Evolutionary conservation across 179 eudicot genomes (phyloP), one percentile per base, ranked within the genome.

Genomic region (Silene noctiflora): DNA sequence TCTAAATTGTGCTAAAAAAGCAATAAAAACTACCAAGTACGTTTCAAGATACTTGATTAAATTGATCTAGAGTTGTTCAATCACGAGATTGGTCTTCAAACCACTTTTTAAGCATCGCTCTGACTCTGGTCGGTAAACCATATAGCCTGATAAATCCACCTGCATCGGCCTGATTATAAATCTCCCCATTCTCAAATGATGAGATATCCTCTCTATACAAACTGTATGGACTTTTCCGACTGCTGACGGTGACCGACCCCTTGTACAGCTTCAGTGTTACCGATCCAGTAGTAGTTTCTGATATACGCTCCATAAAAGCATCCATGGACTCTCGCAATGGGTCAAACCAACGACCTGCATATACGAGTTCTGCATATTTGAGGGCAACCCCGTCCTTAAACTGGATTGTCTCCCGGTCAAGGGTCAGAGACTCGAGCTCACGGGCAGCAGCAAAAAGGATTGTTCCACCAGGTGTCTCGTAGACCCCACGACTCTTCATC

Each of bases 381-480:
- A 94, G 91, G 70, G 97, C 98, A 12, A 89, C 86, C 24, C 76
- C 55, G 83, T 94, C 97, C 74, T 94, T 94, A 0, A 87, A 84
- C 77, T 90, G 98, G 9, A 94, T 90, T 7, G 96, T 85, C 72
- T 94, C 97, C 5, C 94, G 89, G 44, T 94, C 98, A 4, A 94
- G 97, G 20, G 98, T 94, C 29, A 94, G 81, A 12, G 98, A 86
- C 87, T 94, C 98, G 29, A 94, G 91, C 58, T 94, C 97, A 0
- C 85, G 85, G 2, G 75, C 90, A 9, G 93, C 98, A 9, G 90
- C 65, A 75, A 84, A 89, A 76, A 94, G 94, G 82, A 94, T 83
- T 78, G 98, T 92, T 67, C 98, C 98, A 0, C 98, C 98, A 1
- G 98, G 98, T 27, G 98, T 94, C 81, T 94, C 98, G 17, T 94